These are phyloP conservation scores for Blastocladiella emersonii DNA, from an alignment of 371 early-diverging fungal genomes.

Conservation along the genomic window DNA sequence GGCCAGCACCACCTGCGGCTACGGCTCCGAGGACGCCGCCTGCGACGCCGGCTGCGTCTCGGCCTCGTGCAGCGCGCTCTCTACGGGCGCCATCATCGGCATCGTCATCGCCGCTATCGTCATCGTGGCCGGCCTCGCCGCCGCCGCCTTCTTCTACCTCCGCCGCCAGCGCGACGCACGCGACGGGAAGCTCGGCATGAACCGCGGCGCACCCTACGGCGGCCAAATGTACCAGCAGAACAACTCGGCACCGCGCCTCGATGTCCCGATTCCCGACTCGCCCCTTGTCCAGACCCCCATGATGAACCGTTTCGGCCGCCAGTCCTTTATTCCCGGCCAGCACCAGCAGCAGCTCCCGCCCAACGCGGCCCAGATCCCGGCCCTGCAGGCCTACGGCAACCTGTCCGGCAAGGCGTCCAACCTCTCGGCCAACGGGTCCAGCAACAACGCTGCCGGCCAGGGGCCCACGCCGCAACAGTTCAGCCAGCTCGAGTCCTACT, in stretches of 20 bases:
- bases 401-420: too few relatives aligned
- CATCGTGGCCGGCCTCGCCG: background rate
- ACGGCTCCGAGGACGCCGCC: background rate
- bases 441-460: too few relatives aligned
- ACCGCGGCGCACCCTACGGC: too few relatives aligned
- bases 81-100: background rate
- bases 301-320: background rate
- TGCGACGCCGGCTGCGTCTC: background rate
- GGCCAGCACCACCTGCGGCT: background rate
- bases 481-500: background rate
- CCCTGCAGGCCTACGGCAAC: too few relatives aligned
- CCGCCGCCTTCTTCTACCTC: background rate
- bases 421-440: too few relatives aligned
- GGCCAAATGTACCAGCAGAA: too few relatives aligned
- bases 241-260: background rate
- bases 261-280: background rate
- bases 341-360: too few relatives aligned
- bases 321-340: background rate
- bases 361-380: too few relatives aligned
- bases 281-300: background rate
- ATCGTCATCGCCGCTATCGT: background rate
- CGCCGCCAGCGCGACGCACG: background rate
- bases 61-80: background rate
- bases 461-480: background rate
- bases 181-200: background rate